Evolutionary conservation across 192 early-diverging fungal species (phyloP).

Genomic region (Spinellus fusiger): DNA sequence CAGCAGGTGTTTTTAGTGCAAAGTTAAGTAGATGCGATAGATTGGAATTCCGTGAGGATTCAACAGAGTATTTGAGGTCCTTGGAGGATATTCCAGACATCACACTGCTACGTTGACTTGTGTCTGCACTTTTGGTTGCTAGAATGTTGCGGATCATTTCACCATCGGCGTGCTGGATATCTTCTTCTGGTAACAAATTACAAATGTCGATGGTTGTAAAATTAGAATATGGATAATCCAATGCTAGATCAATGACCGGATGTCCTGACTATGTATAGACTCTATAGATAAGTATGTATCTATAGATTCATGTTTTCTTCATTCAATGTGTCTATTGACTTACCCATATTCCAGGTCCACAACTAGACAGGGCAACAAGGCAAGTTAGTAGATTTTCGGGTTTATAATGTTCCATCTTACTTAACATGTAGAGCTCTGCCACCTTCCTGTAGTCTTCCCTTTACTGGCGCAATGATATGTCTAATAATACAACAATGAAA

Average conservation of each 20-base stretch:
- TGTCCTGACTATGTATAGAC: constrained; percentile 2
- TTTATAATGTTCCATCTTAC: constrained; percentile 4
- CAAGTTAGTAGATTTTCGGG: not conserved
- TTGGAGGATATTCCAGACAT: too few relatives aligned
- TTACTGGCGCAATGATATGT: constrained; percentile 11
- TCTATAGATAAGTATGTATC: not conserved
- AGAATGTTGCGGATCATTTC: not conserved
- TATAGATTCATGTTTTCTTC: not conserved
- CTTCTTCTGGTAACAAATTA: constrained; percentile 3
- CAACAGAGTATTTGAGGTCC: too few relatives aligned
- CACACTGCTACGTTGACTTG: too few relatives aligned
- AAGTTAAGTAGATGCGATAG: too few relatives aligned
- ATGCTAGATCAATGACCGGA: constrained; percentile 17
- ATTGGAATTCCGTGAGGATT: too few relatives aligned
- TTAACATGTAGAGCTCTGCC: constrained; percentile 16
- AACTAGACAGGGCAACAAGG: constrained; percentile 1
- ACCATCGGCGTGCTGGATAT: not conserved
- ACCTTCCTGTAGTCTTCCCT: constrained; percentile 3
- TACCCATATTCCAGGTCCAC: constrained; percentile 24
- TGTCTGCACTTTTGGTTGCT: not conserved
- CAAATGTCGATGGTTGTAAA: constrained; percentile 15
- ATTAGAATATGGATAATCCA: constrained; percentile 7
- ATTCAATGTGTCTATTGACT: not conserved
- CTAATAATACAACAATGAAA: not conserved
- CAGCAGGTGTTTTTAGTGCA: too few relatives aligned